These are phyloP conservation scores for Microthlaspi erraticum DNA, from an alignment of 345 rosid genomes.

Conservation along the genomic window DNA sequence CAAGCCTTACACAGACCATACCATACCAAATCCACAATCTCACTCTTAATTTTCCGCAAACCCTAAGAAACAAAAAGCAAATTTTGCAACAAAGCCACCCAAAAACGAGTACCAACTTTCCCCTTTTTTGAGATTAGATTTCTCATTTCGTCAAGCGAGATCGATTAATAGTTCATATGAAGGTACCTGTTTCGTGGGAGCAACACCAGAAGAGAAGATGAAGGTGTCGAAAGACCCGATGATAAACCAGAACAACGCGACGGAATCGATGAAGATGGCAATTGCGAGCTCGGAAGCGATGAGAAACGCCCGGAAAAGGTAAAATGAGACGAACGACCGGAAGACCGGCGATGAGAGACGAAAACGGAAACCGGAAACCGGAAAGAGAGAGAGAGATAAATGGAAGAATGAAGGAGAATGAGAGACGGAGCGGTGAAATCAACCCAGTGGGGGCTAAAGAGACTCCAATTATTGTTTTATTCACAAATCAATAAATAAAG, in stretches of 20 bases:
- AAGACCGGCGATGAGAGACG: slow-evolving; percentile 14
- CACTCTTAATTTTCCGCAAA: not conserved
- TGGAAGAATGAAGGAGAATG: slow-evolving; percentile 3
- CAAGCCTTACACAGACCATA: slow-evolving; percentile 5
- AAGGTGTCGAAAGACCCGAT: slow-evolving; percentile 8
- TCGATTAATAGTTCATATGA: not conserved
- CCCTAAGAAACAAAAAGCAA: slow-evolving; percentile 32
- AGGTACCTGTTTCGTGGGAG: slow-evolving; percentile 31
- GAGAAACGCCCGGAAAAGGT: not conserved
- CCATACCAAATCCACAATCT: slow-evolving; percentile 20
- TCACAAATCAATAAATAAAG: slow-evolving; percentile 4
- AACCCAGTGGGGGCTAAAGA: slow-evolving; percentile 25
- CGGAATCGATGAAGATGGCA: slow-evolving; percentile 8
- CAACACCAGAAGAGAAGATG: slow-evolving; percentile 15
- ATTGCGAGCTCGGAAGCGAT: slow-evolving; percentile 3
- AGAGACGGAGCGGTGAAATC: slow-evolving; percentile 12
- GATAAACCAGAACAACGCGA: slow-evolving; percentile 8
- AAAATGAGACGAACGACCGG: not conserved
- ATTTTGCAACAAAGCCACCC: slow-evolving; percentile 4
- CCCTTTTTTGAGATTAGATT: not conserved
- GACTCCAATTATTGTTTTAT: slow-evolving; percentile 22
- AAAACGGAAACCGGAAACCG: slow-evolving; percentile 3
- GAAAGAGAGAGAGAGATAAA: slow-evolving; percentile 19
- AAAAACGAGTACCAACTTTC: not conserved
- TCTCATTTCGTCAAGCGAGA: not conserved